Evolutionary conservation across 441 rosid genomes (phyloP).

Genomic region (Lepidium campestre): DNA sequence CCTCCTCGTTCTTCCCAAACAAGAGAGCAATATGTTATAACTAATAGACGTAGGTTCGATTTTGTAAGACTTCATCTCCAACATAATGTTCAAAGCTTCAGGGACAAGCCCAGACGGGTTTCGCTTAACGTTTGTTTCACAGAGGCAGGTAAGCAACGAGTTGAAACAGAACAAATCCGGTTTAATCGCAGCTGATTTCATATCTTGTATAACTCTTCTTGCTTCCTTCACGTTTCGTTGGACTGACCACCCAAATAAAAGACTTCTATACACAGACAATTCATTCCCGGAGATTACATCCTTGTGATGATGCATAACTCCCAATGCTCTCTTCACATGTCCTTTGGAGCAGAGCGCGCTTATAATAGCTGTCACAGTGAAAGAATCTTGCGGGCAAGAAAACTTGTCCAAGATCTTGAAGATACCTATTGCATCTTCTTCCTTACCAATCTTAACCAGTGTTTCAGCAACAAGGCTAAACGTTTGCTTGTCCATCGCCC

Average conservation of each 20-base stretch:
- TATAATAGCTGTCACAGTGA: slow-evolving; percentile 51
- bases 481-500: slow-evolving; percentile 54
- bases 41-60: slow-evolving; percentile 56
- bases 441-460: slow-evolving; percentile 64
- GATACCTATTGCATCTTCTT: slow-evolving; percentile 79
- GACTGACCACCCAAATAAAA: slow-evolving; percentile 64
- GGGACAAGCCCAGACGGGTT: slow-evolving; percentile 84
- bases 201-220: slow-evolving; percentile 61
- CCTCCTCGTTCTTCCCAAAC: slow-evolving; percentile 69
- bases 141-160: slow-evolving; percentile 60
- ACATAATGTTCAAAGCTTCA: slow-evolving; percentile 78
- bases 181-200: slow-evolving; percentile 49
- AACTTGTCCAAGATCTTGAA: slow-evolving; percentile 80
- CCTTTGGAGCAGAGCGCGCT: slow-evolving; percentile 69
- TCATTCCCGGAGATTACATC: slow-evolving; percentile 40
- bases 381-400: slow-evolving; percentile 54
- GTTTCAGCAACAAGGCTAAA: slow-evolving; percentile 57
- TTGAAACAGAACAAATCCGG: slow-evolving; percentile 73
- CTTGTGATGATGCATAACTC: slow-evolving; percentile 68
- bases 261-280: slow-evolving; percentile 52
- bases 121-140: slow-evolving; percentile 44
- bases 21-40: slow-evolving; percentile 70
- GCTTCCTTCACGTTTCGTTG: slow-evolving; percentile 64
- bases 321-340: slow-evolving; percentile 74
- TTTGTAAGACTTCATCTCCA: slow-evolving; percentile 65